These are phyloP conservation scores for Aspergillus kassunensis DNA, from an alignment of 495 filamentous ascomycete species.

Conservation along the genomic window DNA sequence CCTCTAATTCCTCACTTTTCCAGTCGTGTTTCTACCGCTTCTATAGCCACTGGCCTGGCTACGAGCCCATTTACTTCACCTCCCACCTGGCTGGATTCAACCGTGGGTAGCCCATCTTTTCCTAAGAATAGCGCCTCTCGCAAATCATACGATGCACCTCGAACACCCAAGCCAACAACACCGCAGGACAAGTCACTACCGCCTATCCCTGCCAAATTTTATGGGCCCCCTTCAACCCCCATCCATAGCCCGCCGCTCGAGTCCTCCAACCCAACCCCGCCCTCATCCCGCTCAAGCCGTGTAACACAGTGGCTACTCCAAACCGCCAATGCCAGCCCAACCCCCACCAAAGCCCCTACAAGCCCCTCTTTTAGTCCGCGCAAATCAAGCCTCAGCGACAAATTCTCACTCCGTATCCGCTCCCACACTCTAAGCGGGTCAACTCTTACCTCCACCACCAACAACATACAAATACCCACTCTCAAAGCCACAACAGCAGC, in stretches of 20 bases:
- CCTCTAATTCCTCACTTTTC: constrained; percentile 44
- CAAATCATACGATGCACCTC: constrained; percentile 1
- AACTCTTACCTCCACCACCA: constrained; percentile 31
- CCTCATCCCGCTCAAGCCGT: constrained; percentile 21
- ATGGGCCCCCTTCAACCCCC: constrained; percentile 14
- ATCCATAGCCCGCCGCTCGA: constrained; percentile 21
- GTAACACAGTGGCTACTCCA: constrained; percentile 37
- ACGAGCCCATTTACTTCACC: constrained; percentile 7
- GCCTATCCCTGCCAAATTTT: constrained; percentile 8
- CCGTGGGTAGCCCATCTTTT: constrained; percentile 1
- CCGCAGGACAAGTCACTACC: constrained; percentile 22
- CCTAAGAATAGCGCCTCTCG: constrained; percentile 1
- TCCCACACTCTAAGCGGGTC: constrained; percentile 41
- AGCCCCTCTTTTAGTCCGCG: constrained; percentile 2
- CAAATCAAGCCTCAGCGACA: constrained; percentile 19
- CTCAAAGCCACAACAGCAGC: background rate
- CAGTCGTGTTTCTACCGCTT: constrained; percentile 16
- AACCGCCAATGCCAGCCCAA: constrained; percentile 8
- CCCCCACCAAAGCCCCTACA: constrained; percentile 1
- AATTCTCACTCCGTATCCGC: constrained; percentile 30
- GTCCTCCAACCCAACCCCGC: constrained; percentile 9
- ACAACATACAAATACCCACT: constrained; percentile 18
- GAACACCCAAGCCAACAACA: constrained; percentile 13
- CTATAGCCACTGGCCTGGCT: constrained; percentile 14
- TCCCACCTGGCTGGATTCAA: constrained; percentile 15